Evolutionary conservation across 805 yeast genomes (phyloP), one percentile per base, ranked within the genome.

Genomic region (Blastobotrys americana): DNA sequence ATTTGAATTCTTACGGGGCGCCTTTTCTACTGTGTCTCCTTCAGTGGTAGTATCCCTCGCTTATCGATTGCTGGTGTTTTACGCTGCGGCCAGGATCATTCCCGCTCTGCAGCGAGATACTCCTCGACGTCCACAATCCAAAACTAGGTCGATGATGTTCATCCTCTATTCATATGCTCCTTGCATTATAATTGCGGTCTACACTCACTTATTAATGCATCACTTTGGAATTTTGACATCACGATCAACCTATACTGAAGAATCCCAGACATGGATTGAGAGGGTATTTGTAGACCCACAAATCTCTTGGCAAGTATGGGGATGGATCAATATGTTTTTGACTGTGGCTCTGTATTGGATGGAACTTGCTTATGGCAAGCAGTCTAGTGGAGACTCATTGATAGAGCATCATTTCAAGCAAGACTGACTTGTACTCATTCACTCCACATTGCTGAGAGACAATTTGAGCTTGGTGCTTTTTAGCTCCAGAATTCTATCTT

Each of bases 201-300:
- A 93, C 66, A 87, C 97, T 2, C 96, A 93, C 61, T 68, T 93
- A 55, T 83, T 90, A 76, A 76, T 93, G 72, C 95, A 86, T 68
- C 88, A 87, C 58, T 79, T 82, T 42, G 86, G 88, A 42, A 82
- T 80, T 58, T 67, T 84, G 45, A 84, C 47, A 46, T 34, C 53
- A 51, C 5, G 34, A 41, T 18, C 39, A 13, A 16, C 33, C 3
- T 33, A 23, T 19, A 21, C 34, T 34, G 43, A 43, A 37, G 16
- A 15, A 23, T 19, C 18, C 38, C 34, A 17, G 28, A 37, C 20
- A 28, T 33, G 21, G 18, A 25, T 25, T 25, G 31, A 25, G 31
- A 8, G 31, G 13, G 31, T 25, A 13, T 25, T 25, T 25, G 31
- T 59, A 34, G 59, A 53, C 43, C 55, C 66, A 8, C 56, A 62